A percentile compares a stretch with the other conserved stretches of the same genome.
Conservation (phyloP, 2,329 filamentous ascomycete genomes). For the Graphilbum sp. region DNA sequence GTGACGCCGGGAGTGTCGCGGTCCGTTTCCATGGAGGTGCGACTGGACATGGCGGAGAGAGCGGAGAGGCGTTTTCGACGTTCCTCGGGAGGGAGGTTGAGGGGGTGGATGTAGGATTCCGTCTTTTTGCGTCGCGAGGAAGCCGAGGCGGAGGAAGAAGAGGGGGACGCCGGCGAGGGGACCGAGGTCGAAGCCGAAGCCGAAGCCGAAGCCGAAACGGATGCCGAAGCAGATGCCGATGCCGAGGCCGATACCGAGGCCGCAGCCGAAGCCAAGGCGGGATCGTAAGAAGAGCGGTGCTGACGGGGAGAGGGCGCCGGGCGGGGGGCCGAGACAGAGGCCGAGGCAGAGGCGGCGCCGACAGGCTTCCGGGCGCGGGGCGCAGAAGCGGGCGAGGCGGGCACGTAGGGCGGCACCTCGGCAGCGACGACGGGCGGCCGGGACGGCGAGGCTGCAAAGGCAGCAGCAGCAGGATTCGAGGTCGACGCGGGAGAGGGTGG, state of each 20-base stretch:
- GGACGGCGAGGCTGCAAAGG: conserved; percentile 11
- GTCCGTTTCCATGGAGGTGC: conserved; percentile 64
- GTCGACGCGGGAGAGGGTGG: background rate
- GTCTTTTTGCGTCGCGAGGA: conserved; percentile 32
- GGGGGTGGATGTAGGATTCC: conserved; percentile 63
- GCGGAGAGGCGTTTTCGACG: conserved; percentile 60
- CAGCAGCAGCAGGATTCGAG: conserved; percentile 4
- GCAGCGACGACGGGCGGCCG: too few relatives aligned
- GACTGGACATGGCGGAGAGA: conserved; percentile 45
- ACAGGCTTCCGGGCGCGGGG: background rate
- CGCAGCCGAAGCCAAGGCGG: background rate
- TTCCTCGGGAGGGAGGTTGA: conserved; percentile 84
- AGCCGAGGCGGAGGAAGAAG: background rate
- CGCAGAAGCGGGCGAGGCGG: background rate
- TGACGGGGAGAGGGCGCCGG: conserved; percentile 1
- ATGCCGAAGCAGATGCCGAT: too few relatives aligned
- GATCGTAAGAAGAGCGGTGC: background rate
- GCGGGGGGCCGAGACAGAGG: conserved; percentile 1
- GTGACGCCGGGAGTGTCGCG: conserved; percentile 35
- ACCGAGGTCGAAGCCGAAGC: too few relatives aligned
- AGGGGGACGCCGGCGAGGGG: too few relatives aligned
- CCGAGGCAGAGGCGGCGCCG: background rate
- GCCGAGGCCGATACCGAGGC: too few relatives aligned
- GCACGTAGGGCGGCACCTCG: background rate
- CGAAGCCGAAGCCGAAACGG: too few relatives aligned